Conservation (phyloP, 169 alveolate genomes). For the Ichthyophthirius multifiliis region DNA sequence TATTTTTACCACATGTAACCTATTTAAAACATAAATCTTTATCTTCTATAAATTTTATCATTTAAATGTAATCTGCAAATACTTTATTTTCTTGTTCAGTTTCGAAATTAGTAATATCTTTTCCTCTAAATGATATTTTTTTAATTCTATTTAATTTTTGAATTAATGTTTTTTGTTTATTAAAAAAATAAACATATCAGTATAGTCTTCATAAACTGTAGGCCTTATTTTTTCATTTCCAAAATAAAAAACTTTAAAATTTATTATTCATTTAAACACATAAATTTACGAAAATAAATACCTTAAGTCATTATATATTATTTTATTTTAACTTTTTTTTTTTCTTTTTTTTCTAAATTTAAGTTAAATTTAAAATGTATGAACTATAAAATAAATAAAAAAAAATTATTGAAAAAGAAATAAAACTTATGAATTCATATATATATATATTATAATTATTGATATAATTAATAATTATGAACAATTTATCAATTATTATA, state of each 20-base stretch:
- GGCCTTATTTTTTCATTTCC: conserved; percentile 2
- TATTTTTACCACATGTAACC: neutral
- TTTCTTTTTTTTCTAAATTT: too few relatives aligned
- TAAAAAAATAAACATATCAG: neutral
- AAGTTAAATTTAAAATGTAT: too few relatives aligned
- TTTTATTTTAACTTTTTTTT: too few relatives aligned
- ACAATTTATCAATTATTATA: too few relatives aligned
- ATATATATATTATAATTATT: too few relatives aligned
- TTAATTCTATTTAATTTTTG: neutral
- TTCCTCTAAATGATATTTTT: neutral
- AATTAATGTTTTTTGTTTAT: neutral
- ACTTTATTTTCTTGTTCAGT: neutral
- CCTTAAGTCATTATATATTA: too few relatives aligned
- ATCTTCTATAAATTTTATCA: neutral
- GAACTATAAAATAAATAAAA: too few relatives aligned
- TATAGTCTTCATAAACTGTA: neutral
- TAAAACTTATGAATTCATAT: too few relatives aligned
- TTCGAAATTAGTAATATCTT: neutral
- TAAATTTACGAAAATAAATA: too few relatives aligned
- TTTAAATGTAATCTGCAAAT: neutral
- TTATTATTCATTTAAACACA: too few relatives aligned
- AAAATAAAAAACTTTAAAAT: neutral
- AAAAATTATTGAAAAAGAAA: too few relatives aligned
- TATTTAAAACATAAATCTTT: neutral
- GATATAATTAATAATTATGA: too few relatives aligned